These are phyloP conservation scores for Amanita pseudoporphyria DNA, from an alignment of 768 basidiomycete genomes.

Conservation along the genomic window DNA sequence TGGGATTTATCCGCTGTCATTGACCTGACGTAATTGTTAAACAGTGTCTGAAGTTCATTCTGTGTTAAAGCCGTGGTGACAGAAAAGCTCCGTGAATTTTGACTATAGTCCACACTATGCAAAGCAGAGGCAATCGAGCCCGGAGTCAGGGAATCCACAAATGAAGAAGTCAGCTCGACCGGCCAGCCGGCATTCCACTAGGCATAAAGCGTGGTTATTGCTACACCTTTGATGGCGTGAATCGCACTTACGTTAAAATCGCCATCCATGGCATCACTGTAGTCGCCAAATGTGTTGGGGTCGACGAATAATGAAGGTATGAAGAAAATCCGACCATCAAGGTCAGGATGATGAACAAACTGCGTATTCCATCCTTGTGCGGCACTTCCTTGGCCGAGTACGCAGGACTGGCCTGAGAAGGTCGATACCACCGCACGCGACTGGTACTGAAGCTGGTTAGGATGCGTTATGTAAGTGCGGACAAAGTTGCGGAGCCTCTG, in stretches of 20 bases:
- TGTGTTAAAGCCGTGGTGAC: slow-evolving; percentile 6
- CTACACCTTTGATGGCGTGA: slow-evolving; percentile 4
- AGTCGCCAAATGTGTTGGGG: slow-evolving; percentile 36
- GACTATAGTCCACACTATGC: neutral
- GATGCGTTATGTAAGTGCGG: slow-evolving; percentile 39
- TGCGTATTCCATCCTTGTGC: slow-evolving; percentile 48
- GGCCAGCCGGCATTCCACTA: slow-evolving; percentile 84
- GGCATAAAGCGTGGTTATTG: slow-evolving; percentile 6
- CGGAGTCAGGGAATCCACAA: slow-evolving; percentile 19
- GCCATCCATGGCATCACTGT: slow-evolving; percentile 42
- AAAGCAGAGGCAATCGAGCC: neutral
- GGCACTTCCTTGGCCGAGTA: slow-evolving; percentile 46
- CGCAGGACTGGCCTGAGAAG: slow-evolving; percentile 62
- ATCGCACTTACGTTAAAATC: slow-evolving; percentile 41
- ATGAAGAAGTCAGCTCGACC: slow-evolving; percentile 38
- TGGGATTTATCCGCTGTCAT: slow-evolving; percentile 47
- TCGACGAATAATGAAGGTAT: slow-evolving; percentile 64
- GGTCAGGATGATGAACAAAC: slow-evolving; percentile 36
- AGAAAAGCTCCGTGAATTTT: slow-evolving; percentile 11
- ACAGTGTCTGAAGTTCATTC: slow-evolving; percentile 13
- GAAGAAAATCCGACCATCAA: slow-evolving; percentile 47
- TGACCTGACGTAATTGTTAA: slow-evolving; percentile 34
- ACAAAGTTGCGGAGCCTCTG: slow-evolving; percentile 43
- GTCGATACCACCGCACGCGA: slow-evolving; percentile 52
- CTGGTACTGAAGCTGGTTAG: slow-evolving; percentile 44